Evolutionary conservation across 352 stramenopile genomes (phyloP).

Genomic region (Pilasporangium apinafurcum): DNA sequence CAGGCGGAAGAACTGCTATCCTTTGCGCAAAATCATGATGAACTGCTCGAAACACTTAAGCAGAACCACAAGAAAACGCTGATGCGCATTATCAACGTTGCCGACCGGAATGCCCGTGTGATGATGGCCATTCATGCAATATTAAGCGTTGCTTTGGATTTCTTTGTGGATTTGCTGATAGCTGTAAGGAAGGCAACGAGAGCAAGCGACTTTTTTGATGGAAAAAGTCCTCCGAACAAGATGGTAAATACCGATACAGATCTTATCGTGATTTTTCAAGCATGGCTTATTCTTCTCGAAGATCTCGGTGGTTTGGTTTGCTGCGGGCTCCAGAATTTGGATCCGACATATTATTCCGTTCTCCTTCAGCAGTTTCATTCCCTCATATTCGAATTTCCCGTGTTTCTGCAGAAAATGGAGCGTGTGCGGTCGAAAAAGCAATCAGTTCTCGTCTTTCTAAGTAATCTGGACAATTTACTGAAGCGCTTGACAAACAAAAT

Average conservation of each 20-base stretch:
- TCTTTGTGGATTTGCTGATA: constrained; percentile 21
- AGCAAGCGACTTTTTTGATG: too few relatives aligned
- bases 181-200: constrained; percentile 1
- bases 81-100: constrained; percentile 15
- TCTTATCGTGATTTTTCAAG: neutral
- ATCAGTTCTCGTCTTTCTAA: constrained; percentile 25
- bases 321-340: constrained; percentile 29
- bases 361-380: constrained; percentile 19
- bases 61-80: constrained; percentile 35
- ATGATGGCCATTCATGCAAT: constrained; percentile 22
- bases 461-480: constrained; percentile 33
- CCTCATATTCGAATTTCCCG: constrained; percentile 21
- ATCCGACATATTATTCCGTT: constrained; percentile 25
- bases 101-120: constrained; percentile 25
- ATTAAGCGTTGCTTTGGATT: constrained; percentile 28
- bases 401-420: constrained; percentile 38
- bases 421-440: constrained; percentile 18
- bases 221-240: too few relatives aligned
- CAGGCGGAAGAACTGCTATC: constrained; percentile 20
- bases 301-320: constrained; percentile 31
- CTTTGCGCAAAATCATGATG: constrained; percentile 18
- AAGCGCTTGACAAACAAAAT: constrained; percentile 34
- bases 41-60: constrained; percentile 21
- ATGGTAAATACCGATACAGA: neutral
- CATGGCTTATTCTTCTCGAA: constrained; percentile 36